Percentiles rank a stretch among this genome's conserved stretches.
Conservation (phyloP, 2,329 filamentous ascomycete species). For the Colletotrichum lentis region DNA sequence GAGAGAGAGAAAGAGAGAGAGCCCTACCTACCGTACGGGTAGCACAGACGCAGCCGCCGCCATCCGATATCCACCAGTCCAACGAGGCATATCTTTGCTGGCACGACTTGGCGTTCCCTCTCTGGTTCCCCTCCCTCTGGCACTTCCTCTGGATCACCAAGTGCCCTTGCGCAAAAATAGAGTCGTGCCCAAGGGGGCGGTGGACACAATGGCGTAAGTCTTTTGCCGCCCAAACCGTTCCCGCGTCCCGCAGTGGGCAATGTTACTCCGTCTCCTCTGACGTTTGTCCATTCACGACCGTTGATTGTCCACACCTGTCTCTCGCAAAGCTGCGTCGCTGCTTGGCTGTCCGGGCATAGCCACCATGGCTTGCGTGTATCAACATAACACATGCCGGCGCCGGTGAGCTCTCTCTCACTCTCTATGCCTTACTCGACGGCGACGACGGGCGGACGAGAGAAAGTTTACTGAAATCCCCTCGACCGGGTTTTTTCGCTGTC, state of each 20-base stretch:
- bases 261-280: not conserved
- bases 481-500: not conserved
- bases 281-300: not conserved
- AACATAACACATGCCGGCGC: constrained; percentile 12
- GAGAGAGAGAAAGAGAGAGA: not conserved
- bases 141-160: not conserved
- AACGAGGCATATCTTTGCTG: not conserved
- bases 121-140: not conserved
- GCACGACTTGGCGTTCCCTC: not conserved
- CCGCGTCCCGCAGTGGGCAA: not conserved
- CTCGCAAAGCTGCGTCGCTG: constrained; percentile 4
- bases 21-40: not conserved
- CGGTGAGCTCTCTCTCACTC: not conserved
- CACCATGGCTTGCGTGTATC: constrained; percentile 31
- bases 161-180: constrained; percentile 25
- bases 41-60: not conserved
- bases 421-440: not conserved
- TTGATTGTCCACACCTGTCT: not conserved
- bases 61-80: not conserved
- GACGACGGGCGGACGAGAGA: not conserved
- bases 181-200: constrained; percentile 9
- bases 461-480: not conserved
- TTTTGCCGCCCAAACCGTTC: constrained; percentile 23
- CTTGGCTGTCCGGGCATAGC: constrained; percentile 34
- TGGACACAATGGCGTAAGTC: constrained; percentile 35